Conservation (phyloP, 2,329 filamentous ascomycete species). For the Arthrinium phaeospermum region DNA sequence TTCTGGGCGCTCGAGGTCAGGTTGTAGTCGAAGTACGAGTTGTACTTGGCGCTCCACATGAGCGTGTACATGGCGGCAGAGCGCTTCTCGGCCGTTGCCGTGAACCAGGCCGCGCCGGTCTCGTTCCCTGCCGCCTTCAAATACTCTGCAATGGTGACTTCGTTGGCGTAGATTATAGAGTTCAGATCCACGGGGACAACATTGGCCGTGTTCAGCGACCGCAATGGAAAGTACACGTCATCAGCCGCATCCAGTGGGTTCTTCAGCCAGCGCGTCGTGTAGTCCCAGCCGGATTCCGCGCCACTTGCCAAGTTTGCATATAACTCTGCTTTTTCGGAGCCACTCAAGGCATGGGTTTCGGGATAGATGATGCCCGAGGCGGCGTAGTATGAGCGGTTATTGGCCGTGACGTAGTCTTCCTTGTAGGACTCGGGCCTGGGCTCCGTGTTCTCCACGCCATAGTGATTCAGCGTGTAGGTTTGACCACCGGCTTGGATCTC, state of each 20-base stretch:
- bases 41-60: constrained; percentile 68
- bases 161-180: constrained; percentile 70
- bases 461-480: constrained; percentile 62
- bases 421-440: constrained; percentile 71
- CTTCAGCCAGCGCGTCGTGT: constrained; percentile 62
- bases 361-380: constrained; percentile 64
- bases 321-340: constrained; percentile 55
- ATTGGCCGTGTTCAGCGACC: constrained; percentile 64
- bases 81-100: constrained; percentile 54
- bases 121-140: constrained; percentile 56
- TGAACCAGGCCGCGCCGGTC: constrained; percentile 56
- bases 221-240: constrained; percentile 69
- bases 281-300: constrained; percentile 72
- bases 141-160: constrained; percentile 63
- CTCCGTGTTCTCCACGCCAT: constrained; percentile 67
- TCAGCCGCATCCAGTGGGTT: constrained; percentile 62
- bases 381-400: constrained; percentile 67
- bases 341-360: constrained; percentile 54
- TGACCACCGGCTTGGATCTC: constrained; percentile 50
- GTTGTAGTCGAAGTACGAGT: constrained; percentile 74
- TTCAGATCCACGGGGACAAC: constrained; percentile 71
- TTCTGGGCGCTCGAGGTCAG: constrained; percentile 62
- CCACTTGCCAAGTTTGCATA: constrained; percentile 69
- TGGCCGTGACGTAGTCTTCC: constrained; percentile 70
- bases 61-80: constrained; percentile 67